phyloP scores from a whole-genome alignment of 2,329 filamentous ascomycete genomes.

The Pseudogymnoascus sp. region DNA sequence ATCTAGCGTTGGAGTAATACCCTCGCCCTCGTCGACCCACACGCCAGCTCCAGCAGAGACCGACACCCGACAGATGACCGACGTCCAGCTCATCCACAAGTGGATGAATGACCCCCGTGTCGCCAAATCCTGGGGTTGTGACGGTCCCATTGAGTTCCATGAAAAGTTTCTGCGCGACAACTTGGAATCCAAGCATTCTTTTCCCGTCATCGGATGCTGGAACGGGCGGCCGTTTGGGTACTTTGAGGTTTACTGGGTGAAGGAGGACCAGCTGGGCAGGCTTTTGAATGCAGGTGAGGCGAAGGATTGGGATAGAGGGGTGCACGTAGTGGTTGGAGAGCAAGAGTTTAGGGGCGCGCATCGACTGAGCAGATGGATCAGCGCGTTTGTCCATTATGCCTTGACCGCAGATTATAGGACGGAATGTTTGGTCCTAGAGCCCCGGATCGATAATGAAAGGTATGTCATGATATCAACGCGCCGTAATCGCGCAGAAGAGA shows the following conservation, averaged over 20 bases:
- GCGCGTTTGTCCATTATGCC: constrained; percentile 79
- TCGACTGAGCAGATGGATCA: constrained; percentile 73
- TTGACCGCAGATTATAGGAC: constrained; percentile 73
- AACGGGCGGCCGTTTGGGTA: constrained; percentile 93
- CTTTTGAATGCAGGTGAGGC: constrained; percentile 56
- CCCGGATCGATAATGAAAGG: constrained; percentile 85
- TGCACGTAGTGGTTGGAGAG: constrained; percentile 87
- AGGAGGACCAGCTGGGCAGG: constrained; percentile 74
- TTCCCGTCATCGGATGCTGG: constrained; percentile 89
- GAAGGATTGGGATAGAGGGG: constrained; percentile 76
- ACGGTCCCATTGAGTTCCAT: constrained; percentile 47
- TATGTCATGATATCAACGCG: constrained; percentile 38
- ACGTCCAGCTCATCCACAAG: constrained; percentile 64
- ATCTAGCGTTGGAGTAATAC: constrained; percentile 12
- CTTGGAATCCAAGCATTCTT: constrained; percentile 65
- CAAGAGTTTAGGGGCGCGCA: constrained; percentile 81
- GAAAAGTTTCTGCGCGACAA: constrained; percentile 61
- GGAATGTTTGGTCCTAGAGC: constrained; percentile 77
- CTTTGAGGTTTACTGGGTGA: constrained; percentile 98
- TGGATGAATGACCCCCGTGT: constrained; percentile 91
- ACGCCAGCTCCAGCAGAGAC: constrained; percentile 30
- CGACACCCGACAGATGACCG: constrained; percentile 35
- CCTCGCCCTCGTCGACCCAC: constrained; percentile 41
- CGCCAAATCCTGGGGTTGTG: constrained; percentile 74
- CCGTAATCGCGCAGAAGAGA: background rate